phyloP scores from a whole-genome alignment of 2,329 filamentous ascomycete genomes.

The Cyanodermella asteris region DNA sequence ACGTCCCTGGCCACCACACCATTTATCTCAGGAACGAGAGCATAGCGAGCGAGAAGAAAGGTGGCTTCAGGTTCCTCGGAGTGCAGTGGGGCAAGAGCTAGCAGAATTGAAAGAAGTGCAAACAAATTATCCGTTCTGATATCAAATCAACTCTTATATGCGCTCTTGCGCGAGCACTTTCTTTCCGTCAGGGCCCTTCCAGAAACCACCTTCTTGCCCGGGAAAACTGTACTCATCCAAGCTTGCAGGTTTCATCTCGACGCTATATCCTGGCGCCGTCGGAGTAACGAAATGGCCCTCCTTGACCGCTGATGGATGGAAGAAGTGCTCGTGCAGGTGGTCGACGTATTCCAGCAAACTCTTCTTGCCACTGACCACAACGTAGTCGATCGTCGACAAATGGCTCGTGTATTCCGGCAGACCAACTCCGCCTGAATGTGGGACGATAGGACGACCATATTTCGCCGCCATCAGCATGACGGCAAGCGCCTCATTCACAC shows the following conservation, averaged over 20 bases:
- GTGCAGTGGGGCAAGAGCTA: conserved; percentile 28
- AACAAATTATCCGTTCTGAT: no score
- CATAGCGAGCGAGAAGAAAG: conserved; percentile 15
- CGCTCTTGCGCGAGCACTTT: no score
- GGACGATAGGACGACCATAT: conserved; percentile 12
- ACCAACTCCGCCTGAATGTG: conserved; percentile 68
- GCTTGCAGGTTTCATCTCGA: conserved; percentile 78
- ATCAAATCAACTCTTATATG: no score
- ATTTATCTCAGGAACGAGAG: conserved; percentile 23
- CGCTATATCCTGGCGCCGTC: conserved; percentile 62
- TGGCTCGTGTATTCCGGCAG: conserved; percentile 89
- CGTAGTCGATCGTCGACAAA: conserved; percentile 79
- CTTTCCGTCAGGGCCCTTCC: conserved; percentile 1
- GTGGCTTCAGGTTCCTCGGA: conserved; percentile 27
- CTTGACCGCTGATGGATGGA: conserved; percentile 57
- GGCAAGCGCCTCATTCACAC: conserved; percentile 81
- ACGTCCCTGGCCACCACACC: conserved; percentile 36
- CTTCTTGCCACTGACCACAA: conserved; percentile 60
- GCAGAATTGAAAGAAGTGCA: no score
- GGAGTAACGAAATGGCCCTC: conserved; percentile 80
- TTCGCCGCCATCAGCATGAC: conserved; percentile 70
- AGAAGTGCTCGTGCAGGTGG: conserved; percentile 82
- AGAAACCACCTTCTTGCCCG: conserved; percentile 36
- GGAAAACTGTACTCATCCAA: conserved; percentile 65
- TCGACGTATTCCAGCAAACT: conserved; percentile 81